Conservation (phyloP, 116 monocot genomes). For the Iris pallida region DNA sequence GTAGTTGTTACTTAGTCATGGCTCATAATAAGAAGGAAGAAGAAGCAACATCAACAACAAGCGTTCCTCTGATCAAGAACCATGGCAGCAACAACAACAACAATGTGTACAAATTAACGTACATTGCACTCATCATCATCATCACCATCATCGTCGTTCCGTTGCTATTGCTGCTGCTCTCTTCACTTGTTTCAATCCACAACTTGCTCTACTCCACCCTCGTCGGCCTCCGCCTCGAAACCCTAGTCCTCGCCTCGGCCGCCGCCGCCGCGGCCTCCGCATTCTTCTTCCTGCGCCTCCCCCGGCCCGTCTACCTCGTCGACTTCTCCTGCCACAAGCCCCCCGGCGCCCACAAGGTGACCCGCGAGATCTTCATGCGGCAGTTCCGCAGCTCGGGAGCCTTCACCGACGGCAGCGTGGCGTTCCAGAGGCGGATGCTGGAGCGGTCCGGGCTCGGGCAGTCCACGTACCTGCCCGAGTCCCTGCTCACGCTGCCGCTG, state of each 20-base stretch:
- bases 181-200: too few species aligned
- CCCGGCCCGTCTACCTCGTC: conserved; percentile 16
- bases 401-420: conserved; percentile 12
- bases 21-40: too few species aligned
- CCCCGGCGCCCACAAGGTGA: conserved; percentile 3
- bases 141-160: too few species aligned
- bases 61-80: too few species aligned
- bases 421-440: conserved; percentile 23
- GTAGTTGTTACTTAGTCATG: too few species aligned
- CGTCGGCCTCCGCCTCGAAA: conserved; percentile 1
- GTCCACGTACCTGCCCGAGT: conserved; percentile 16
- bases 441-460: conserved; percentile 32
- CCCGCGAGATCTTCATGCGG: conserved; percentile 21
- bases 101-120: too few species aligned
- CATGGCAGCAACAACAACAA: too few species aligned
- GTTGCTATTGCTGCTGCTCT: too few species aligned
- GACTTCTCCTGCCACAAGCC: conserved; percentile 20
- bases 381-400: conserved; percentile 22
- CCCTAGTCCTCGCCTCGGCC: neutral
- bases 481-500: conserved; percentile 6
- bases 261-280: conserved; percentile 2
- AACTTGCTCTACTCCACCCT: neutral
- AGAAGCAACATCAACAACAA: too few species aligned
- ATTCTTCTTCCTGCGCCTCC: conserved; percentile 7
- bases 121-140: too few species aligned